Evolutionary conservation across 257 asterid species (phyloP), one percentile per base, ranked within the genome.

Genomic region (Scutellaria minor): DNA sequence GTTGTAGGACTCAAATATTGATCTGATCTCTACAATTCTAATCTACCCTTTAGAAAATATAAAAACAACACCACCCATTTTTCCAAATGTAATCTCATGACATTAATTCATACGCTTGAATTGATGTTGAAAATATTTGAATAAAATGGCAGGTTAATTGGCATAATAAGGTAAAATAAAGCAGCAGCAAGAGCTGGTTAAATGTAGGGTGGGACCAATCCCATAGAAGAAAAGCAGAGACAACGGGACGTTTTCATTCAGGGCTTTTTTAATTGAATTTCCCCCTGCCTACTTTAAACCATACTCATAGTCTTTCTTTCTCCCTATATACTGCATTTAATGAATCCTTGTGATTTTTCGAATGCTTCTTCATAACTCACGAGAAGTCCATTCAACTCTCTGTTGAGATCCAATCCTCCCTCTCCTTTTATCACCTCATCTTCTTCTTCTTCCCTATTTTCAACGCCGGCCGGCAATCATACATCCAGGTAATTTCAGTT

Each of bases 371-470:
- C 46, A 54, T 51, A 72, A 67, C 6, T 79, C 97, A 88, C 96
- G 89, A 82, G 89, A 85, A 71, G 18, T 85, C 78, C 80, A 82
- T 78, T 82, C 52, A 57, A 56, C 5, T 66, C 65, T 31, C 77
- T 18, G n/a, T n/a, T 18, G 0, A 80, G 85, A 86, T 88, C 88
- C 85, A 72, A 68, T 18, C 75, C 66, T 11, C 37, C 14, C 24
- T 9, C 1, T 20, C 1, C 12, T 6, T 18, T 5, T 11, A 9
- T 54, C 64, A 41, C 7, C 51, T 60, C 1, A 3, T 68, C 31
- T 58, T 39, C 75, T 65, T 44, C 77, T 57, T 48, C 64, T 2
- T 2, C 1, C 27, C 27, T 0, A 24, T 24, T 24, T 1, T 2
- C 2, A 24, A 60, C 66, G 51, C 53, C 67, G 56, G 52, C 68